Percentiles rank a stretch among this genome's conserved stretches.
These are phyloP conservation scores for Exsudoporus floridanus DNA, from an alignment of 1,284 basidiomycete genomes.

Conservation along the genomic window DNA sequence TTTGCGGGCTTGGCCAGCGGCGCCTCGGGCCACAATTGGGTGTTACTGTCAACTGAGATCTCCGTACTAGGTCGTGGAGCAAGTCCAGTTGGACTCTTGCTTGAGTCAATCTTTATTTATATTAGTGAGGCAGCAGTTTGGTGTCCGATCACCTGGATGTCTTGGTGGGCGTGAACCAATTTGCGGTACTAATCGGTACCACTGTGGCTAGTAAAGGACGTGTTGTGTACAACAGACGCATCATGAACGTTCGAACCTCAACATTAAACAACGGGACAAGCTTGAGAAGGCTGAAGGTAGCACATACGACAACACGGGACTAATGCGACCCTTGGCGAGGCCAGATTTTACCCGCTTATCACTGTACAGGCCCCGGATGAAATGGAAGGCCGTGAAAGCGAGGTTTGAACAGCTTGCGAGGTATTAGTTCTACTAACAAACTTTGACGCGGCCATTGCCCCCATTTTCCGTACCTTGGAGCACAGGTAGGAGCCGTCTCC, in stretches of 20 bases:
- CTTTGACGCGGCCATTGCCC: constrained; percentile 56
- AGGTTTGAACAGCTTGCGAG: constrained; percentile 66
- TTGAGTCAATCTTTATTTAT: no score
- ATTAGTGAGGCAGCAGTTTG: constrained; percentile 57
- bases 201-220: constrained; percentile 67
- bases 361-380: constrained; percentile 56
- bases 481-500: constrained; percentile 32
- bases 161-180: constrained; percentile 51
- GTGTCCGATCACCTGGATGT: constrained; percentile 65
- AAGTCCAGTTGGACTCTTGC: background rate
- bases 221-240: constrained; percentile 12
- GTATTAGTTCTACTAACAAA: constrained; percentile 61
- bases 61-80: constrained; percentile 43
- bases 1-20: background rate
- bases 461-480: constrained; percentile 71
- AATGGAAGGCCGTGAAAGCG: constrained; percentile 68
- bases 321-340: constrained; percentile 34
- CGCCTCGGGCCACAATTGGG: constrained; percentile 38
- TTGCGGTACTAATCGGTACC: constrained; percentile 63
- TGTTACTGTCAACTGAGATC: constrained; percentile 55
- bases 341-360: background rate
- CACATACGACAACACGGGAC: constrained; percentile 58
- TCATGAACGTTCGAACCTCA: no score
- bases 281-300: constrained; percentile 75
- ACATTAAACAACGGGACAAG: constrained; percentile 63